Evolutionary conservation across 768 basidiomycete species (phyloP).

Genomic region (Cubamyces sp.): DNA sequence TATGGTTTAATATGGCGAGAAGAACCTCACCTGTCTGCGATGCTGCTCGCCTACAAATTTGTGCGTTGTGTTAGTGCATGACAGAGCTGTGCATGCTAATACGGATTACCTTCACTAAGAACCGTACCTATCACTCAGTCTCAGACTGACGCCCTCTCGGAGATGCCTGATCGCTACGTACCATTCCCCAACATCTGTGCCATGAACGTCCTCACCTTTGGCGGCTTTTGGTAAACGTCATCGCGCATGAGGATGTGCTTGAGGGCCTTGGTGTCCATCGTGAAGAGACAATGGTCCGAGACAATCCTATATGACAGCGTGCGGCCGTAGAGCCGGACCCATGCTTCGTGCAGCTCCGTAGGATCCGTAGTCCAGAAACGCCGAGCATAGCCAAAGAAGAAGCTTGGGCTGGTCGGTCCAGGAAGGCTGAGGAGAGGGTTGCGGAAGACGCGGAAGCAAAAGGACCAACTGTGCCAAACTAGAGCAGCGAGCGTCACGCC

Average conservation of each 20-base stretch:
- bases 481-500: background rate
- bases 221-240: constrained; percentile 61
- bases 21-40: constrained; percentile 40
- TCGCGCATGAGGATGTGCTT: constrained; percentile 64
- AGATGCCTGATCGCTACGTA: constrained; percentile 15
- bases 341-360: constrained; percentile 13
- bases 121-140: constrained; percentile 46
- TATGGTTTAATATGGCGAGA: background rate
- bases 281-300: constrained; percentile 11
- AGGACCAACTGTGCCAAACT: background rate
- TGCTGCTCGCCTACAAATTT: constrained; percentile 36
- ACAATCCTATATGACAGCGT: constrained; percentile 7
- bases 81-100: too few relatives aligned
- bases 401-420: background rate
- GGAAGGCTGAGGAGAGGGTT: background rate
- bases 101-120: constrained; percentile 40
- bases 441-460: background rate
- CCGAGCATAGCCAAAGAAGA: constrained; percentile 4
- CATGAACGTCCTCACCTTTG: constrained; percentile 41
- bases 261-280: constrained; percentile 61
- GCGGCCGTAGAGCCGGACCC: background rate
- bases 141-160: background rate
- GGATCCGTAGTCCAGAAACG: constrained; percentile 7
- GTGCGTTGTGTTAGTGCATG: background rate
- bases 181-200: constrained; percentile 48